A percentile compares a stretch with the other conserved stretches of the same genome.
Evolutionary conservation across 2,329 filamentous ascomycete genomes (phyloP).

Genomic region (Elsinoe arachidis): DNA sequence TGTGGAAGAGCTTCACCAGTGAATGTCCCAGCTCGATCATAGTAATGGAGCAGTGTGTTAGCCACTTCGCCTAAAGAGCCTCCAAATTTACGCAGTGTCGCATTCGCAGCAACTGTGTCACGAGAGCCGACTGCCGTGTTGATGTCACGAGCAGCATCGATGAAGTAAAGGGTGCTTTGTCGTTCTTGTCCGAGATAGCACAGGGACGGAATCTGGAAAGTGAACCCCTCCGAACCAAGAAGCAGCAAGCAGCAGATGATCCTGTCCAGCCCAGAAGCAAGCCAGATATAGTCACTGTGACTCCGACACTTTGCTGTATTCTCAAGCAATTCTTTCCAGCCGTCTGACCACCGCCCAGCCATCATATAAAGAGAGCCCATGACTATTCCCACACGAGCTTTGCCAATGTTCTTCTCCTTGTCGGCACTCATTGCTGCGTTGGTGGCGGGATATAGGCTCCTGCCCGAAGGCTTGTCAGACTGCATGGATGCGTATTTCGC

Average conservation of each 20-base stretch:
- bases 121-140: constrained; percentile 7
- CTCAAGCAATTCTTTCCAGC: constrained; percentile 72
- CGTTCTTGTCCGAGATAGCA: constrained; percentile 13
- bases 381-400: constrained; percentile 68
- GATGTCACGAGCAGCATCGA: constrained; percentile 9
- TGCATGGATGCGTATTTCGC: constrained; percentile 11
- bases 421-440: constrained; percentile 17
- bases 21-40: constrained; percentile 55
- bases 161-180: constrained; percentile 19
- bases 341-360: constrained; percentile 83
- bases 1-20: constrained; percentile 62
- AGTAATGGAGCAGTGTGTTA: constrained; percentile 65
- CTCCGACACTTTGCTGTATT: constrained; percentile 68
- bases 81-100: constrained; percentile 41
- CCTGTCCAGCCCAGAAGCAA: constrained; percentile 87
- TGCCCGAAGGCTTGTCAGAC: constrained; percentile 54
- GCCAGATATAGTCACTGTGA: constrained; percentile 90
- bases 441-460: constrained; percentile 39
- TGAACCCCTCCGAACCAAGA: constrained; percentile 72
- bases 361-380: constrained; percentile 80
- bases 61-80: constrained; percentile 62
- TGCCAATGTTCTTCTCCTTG: constrained; percentile 65
- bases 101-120: constrained; percentile 18
- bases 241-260: constrained; percentile 75
- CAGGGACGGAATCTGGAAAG: constrained; percentile 57